Base-by-base conservation (phyloP, 2,329 filamentous ascomycete species). In the Colletotrichum tabaci region DNA sequence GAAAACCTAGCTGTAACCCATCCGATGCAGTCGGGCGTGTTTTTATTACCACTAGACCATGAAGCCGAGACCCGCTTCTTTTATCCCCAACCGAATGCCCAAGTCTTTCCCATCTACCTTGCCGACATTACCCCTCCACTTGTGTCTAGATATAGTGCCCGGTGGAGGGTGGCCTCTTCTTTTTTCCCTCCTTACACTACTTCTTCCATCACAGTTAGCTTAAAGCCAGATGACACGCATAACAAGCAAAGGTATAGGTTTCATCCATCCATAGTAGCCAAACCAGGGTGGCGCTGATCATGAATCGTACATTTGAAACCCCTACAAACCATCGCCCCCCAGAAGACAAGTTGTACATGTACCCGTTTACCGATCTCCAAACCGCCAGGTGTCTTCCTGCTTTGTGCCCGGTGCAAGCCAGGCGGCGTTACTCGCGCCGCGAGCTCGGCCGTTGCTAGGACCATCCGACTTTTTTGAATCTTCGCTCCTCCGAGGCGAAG, bases 371-470 rank as follows among this genome's bases (percentile, higher is more conserved):
- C 79, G 78, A 67, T 85, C 84, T 13, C 83, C 80, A 5, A 77
- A 71, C 21, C 82, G 81, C 95, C 95, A 98, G 2, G 94, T 97
- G 62, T 94, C 93, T 80, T 97, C 93, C 80, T 96, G 93, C 78
- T 90, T 95, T 2, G 94, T 97, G 9, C 94, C 94, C 0, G 92
- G 92, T 21, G 93, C 89, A 70, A 97, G 83, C 90, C 93, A 96
- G n/a, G 82, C 81, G 38, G 85, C 84, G 74, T 87, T 87, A 76
- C 84, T 87, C 57, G 75, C 77, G 18, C 84, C 84, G 57, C 87
- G 84, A 23, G 80, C 80, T 47, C 84, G 80, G 3, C 81, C 79
- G 71, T 76, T 79, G 26, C 80, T 80, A 52, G 76, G 73, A 62
- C 89, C 87, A 72, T 91, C 87, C 63, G 85, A 85, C 82, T 88